A percentile compares a stretch with the other conserved stretches of the same genome.
Conservation (phyloP, 2,329 filamentous ascomycete species). For the Aspergillus costaricaensis region DNA sequence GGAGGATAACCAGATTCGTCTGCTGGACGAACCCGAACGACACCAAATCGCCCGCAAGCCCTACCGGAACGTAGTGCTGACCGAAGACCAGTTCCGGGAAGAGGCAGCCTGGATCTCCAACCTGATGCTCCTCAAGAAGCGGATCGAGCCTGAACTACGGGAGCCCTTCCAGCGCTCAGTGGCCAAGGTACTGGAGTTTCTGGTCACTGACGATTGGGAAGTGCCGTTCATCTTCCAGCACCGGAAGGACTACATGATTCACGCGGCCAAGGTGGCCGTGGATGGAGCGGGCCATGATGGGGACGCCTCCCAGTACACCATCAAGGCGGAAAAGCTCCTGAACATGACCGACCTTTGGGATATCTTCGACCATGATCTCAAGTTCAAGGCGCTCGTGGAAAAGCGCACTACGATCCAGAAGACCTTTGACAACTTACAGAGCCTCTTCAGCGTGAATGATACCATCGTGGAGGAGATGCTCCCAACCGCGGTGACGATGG, state of each 20-base stretch:
- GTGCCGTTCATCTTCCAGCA: slow-evolving; percentile 98
- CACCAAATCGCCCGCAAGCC: slow-evolving; percentile 89
- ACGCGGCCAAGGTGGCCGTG: slow-evolving; percentile 71
- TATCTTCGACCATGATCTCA: slow-evolving; percentile 90
- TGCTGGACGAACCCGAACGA: slow-evolving; percentile 86
- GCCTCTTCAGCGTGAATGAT: slow-evolving; percentile 68
- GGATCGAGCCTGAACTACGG: slow-evolving; percentile 69
- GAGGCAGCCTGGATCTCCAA: slow-evolving; percentile 91
- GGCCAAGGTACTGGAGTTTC: slow-evolving; percentile 89
- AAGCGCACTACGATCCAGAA: slow-evolving; percentile 84
- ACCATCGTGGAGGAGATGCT: slow-evolving; percentile 78
- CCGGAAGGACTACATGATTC: slow-evolving; percentile 94
- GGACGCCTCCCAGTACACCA: slow-evolving; percentile 70
- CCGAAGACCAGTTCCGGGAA: slow-evolving; percentile 82
- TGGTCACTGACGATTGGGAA: slow-evolving; percentile 91
- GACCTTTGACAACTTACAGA: slow-evolving; percentile 73
- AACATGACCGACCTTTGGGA: slow-evolving; percentile 94
- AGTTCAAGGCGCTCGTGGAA: slow-evolving; percentile 89
- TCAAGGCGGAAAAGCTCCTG: slow-evolving; percentile 81
- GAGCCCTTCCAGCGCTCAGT: slow-evolving; percentile 85
- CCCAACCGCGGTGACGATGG: slow-evolving; percentile 77
- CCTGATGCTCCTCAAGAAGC: slow-evolving; percentile 85
- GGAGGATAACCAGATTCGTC: slow-evolving; percentile 87
- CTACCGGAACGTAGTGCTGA: slow-evolving; percentile 79
- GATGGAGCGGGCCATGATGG: slow-evolving; percentile 66